These are phyloP conservation scores for Amanita inopinata DNA, from an alignment of 768 basidiomycete species.

Conservation along the genomic window DNA sequence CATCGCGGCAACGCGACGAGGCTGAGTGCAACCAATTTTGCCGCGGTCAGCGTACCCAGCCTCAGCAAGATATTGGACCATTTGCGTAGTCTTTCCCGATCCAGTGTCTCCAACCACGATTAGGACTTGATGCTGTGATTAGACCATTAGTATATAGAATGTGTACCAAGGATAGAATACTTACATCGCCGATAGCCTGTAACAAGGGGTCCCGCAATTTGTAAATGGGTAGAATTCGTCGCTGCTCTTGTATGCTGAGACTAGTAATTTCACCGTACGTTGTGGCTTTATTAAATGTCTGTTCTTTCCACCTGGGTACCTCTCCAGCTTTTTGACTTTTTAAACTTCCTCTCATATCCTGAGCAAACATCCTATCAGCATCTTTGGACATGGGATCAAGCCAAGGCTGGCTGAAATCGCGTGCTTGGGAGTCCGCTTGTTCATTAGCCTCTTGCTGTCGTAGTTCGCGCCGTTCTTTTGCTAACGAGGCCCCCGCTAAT, in stretches of 20 bases:
- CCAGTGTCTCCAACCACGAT: slow-evolving; percentile 99
- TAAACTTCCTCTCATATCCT: slow-evolving; percentile 77
- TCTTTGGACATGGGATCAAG: slow-evolving; percentile 95
- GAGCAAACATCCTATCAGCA: slow-evolving; percentile 81
- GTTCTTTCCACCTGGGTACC: slow-evolving; percentile 84
- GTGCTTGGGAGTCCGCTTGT: slow-evolving; percentile 84
- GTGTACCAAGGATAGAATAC: slow-evolving; percentile 18
- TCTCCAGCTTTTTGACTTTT: slow-evolving; percentile 78
- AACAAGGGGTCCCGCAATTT: slow-evolving; percentile 87
- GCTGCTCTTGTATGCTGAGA: slow-evolving; percentile 88
- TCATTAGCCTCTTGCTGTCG: slow-evolving; percentile 94
- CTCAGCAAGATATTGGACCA: slow-evolving; percentile 97
- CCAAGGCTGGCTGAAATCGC: slow-evolving; percentile 96
- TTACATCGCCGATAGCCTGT: slow-evolving; percentile 81
- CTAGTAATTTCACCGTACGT: slow-evolving; percentile 90
- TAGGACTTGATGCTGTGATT: slow-evolving; percentile 80
- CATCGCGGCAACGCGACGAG: slow-evolving; percentile 98
- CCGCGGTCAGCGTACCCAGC: slow-evolving; percentile 85
- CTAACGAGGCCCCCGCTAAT: slow-evolving; percentile 83
- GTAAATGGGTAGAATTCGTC: slow-evolving; percentile 86
- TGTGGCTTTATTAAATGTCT: slow-evolving; percentile 89
- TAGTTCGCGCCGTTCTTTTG: slow-evolving; percentile 91
- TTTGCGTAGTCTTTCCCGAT: slow-evolving; percentile 98
- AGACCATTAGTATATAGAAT: slow-evolving; percentile 12
- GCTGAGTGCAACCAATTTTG: slow-evolving; percentile 95